Conservation (phyloP, 805 yeast genomes). For the Schwanniomyces pseudopolymorphus region DNA sequence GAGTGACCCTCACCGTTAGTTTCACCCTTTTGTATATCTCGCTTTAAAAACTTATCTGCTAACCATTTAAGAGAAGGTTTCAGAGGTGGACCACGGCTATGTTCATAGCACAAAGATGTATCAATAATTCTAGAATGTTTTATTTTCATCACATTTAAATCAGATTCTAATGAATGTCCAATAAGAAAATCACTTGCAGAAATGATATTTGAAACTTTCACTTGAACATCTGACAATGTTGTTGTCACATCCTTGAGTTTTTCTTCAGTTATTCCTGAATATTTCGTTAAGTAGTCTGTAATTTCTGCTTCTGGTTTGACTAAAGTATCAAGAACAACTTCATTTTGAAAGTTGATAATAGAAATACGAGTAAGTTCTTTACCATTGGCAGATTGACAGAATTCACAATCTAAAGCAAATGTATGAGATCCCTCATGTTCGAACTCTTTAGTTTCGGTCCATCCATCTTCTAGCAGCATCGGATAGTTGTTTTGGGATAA, state of each 20-base stretch:
- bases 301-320: conserved; percentile 79
- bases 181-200: conserved; percentile 62
- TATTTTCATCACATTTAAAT: conserved; percentile 66
- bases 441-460: conserved; percentile 42
- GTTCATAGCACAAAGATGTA: conserved; percentile 75
- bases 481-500: conserved; percentile 58
- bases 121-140: conserved; percentile 78
- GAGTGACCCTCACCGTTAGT: conserved; percentile 65
- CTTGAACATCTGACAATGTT: conserved; percentile 66
- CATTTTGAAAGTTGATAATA: conserved; percentile 60
- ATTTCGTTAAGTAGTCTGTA: conserved; percentile 76
- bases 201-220: conserved; percentile 47
- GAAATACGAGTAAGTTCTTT: conserved; percentile 77
- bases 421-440: conserved; percentile 61
- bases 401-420: conserved; percentile 91
- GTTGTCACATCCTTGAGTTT: conserved; percentile 61
- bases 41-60: conserved; percentile 53
- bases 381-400: conserved; percentile 68
- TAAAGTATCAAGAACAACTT: conserved; percentile 64
- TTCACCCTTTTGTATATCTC: conserved; percentile 66
- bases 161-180: conserved; percentile 91
- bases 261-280: conserved; percentile 84
- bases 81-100: conserved; percentile 78
- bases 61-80: conserved; percentile 77
- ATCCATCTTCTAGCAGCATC: conserved; percentile 38